phyloP scores from a whole-genome alignment of 768 basidiomycete species.

The Xerocomellus dryophilus region DNA sequence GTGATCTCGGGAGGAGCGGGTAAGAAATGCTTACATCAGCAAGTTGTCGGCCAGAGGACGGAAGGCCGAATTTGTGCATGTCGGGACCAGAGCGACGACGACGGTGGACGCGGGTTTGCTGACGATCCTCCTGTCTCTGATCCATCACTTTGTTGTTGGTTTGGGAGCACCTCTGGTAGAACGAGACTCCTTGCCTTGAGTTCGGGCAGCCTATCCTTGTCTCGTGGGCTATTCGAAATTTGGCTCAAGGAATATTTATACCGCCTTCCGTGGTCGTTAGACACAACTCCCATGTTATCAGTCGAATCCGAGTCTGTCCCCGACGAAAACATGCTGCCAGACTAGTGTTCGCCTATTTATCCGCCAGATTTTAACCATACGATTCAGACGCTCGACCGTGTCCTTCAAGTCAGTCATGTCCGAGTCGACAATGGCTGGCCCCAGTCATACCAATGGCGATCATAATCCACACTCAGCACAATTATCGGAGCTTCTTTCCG shows the following conservation, averaged over 20 bases:
- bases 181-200: constrained; percentile 67
- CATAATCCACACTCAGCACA: constrained; percentile 22
- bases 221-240: constrained; percentile 73
- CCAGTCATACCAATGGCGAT: constrained; percentile 11
- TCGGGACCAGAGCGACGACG: constrained; percentile 69
- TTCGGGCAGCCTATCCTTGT: constrained; percentile 56
- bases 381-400: neutral
- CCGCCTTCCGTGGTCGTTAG: neutral
- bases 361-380: neutral
- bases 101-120: constrained; percentile 51
- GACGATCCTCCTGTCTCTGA: constrained; percentile 69
- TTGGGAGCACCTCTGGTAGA: constrained; percentile 64
- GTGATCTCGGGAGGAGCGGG: constrained; percentile 13
- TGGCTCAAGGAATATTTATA: constrained; percentile 61
- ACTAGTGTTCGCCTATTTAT: constrained; percentile 20
- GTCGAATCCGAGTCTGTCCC: constrained; percentile 13
- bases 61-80: constrained; percentile 9
- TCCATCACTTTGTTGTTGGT: constrained; percentile 39
- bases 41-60: constrained; percentile 2
- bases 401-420: constrained; percentile 23
- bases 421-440: constrained; percentile 9
- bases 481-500: constrained; percentile 57
- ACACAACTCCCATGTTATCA: constrained; percentile 13
- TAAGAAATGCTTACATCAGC: constrained; percentile 42
- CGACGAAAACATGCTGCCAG: constrained; percentile 19